These are phyloP conservation scores for Filosporella fistucella DNA, from an alignment of 495 filamentous ascomycete species.

Conservation along the genomic window DNA sequence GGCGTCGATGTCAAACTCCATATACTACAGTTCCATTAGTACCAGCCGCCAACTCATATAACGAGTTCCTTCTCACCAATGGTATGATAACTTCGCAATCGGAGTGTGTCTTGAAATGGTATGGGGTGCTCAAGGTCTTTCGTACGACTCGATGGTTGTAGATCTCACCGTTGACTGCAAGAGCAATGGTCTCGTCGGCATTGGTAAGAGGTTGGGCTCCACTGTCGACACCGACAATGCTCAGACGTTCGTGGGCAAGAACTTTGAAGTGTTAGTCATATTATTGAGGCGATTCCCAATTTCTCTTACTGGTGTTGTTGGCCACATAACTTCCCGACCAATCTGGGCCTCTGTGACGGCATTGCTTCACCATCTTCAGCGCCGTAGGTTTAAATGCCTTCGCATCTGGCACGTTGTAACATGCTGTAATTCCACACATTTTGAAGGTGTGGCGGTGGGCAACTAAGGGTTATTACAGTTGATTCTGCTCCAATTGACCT, in stretches of 20 bases:
- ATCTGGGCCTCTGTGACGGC: slow-evolving; percentile 95
- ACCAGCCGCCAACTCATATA: neutral
- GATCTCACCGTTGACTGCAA: slow-evolving; percentile 99
- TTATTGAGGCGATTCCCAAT: neutral
- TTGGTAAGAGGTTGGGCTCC: slow-evolving; percentile 94
- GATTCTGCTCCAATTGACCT: too few relatives aligned
- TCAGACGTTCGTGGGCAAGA: slow-evolving; percentile 93
- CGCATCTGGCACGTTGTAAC: slow-evolving; percentile 63
- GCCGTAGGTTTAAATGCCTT: slow-evolving; percentile 95
- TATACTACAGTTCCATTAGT: slow-evolving; percentile 59
- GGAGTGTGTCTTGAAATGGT: slow-evolving; percentile 95
- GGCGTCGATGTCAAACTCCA: slow-evolving; percentile 86
- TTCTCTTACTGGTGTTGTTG: slow-evolving; percentile 79
- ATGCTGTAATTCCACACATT: slow-evolving; percentile 80
- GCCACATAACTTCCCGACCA: slow-evolving; percentile 84
- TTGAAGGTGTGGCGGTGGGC: slow-evolving; percentile 24
- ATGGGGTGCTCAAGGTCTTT: slow-evolving; percentile 72
- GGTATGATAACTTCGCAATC: slow-evolving; percentile 99
- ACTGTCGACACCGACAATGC: slow-evolving; percentile 95
- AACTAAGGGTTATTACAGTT: too few relatives aligned
- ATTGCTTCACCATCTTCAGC: slow-evolving; percentile 89
- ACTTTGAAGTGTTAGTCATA: slow-evolving; percentile 52
- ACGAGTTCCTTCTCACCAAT: slow-evolving; percentile 55
- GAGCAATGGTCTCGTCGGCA: slow-evolving; percentile 78
- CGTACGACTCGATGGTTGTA: slow-evolving; percentile 96